A percentile compares a stretch with the other conserved stretches of the same genome.
phyloP scores from a whole-genome alignment of 495 filamentous ascomycete species.

The Xylaria venustula region DNA sequence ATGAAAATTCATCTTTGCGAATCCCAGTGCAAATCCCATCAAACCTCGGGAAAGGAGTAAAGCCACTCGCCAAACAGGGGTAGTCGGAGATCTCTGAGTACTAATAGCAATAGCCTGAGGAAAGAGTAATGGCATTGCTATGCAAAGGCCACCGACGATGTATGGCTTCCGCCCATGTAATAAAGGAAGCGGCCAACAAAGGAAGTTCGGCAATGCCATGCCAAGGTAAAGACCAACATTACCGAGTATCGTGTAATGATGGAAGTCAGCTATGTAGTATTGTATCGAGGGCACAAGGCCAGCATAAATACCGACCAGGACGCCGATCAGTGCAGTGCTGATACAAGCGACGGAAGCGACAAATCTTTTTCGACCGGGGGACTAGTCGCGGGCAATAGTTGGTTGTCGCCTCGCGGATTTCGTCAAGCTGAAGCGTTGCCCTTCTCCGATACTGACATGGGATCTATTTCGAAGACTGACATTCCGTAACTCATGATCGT shows the following conservation, averaged over 20 bases:
- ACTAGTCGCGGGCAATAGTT: conserved; percentile 64
- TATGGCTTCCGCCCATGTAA: conserved; percentile 77
- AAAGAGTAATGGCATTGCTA: conserved; percentile 71
- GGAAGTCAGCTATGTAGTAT: conserved; percentile 64
- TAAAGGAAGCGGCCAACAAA: conserved; percentile 74
- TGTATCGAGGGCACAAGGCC: conserved; percentile 74
- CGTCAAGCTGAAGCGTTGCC: conserved; percentile 52
- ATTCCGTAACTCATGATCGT: conserved; percentile 23
- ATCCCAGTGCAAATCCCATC: conserved; percentile 67
- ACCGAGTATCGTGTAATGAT: conserved; percentile 65
- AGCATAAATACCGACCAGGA: conserved; percentile 71
- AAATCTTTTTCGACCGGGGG: conserved; percentile 60
- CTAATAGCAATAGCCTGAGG: conserved; percentile 67
- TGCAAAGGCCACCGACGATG: conserved; percentile 58
- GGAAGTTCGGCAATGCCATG: conserved; percentile 62
- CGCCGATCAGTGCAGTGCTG: conserved; percentile 65
- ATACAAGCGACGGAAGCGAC: conserved; percentile 66
- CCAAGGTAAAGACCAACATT: conserved; percentile 71
- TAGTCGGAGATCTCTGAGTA: conserved; percentile 52
- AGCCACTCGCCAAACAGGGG: conserved; percentile 54
- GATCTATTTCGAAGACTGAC: conserved; percentile 38
- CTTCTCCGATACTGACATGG: conserved; percentile 41
- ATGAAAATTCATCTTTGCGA: conserved; percentile 73
- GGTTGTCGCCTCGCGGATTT: conserved; percentile 51
- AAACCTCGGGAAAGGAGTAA: conserved; percentile 60